These are phyloP conservation scores for Colletotrichum lindemuthianum DNA, from an alignment of 2,329 filamentous ascomycete species.

Conservation along the genomic window DNA sequence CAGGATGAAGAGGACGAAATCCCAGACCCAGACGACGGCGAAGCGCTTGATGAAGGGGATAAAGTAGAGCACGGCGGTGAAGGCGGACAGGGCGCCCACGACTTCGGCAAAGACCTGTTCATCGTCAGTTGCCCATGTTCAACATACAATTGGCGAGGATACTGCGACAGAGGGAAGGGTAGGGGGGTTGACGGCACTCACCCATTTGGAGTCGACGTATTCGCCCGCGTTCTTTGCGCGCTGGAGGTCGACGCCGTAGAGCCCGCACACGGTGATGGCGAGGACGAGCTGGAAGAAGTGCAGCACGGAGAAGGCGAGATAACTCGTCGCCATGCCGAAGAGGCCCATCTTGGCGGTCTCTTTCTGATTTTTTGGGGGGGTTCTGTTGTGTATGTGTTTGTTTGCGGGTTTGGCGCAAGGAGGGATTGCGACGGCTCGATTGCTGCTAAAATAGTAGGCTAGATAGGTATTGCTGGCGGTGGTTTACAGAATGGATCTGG, in stretches of 20 bases:
- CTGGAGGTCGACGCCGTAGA: constrained; percentile 78
- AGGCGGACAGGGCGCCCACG: constrained; percentile 71
- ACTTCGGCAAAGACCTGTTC: constrained; percentile 76
- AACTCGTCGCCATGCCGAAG: constrained; percentile 56
- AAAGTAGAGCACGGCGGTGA: constrained; percentile 73
- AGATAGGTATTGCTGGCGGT: too few species aligned
- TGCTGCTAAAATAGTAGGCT: too few species aligned
- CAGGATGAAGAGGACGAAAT: constrained; percentile 76
- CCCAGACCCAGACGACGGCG: constrained; percentile 71
- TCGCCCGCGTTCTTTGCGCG: constrained; percentile 59
- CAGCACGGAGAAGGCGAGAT: constrained; percentile 67
- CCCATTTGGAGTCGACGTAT: constrained; percentile 75
- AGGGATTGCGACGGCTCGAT: too few species aligned
- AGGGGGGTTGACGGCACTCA: constrained; percentile 47
- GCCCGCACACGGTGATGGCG: constrained; percentile 78
- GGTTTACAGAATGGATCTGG: too few species aligned
- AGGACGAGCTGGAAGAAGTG: constrained; percentile 82
- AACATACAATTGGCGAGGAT: neutral
- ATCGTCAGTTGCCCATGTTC: neutral
- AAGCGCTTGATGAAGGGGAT: constrained; percentile 68
- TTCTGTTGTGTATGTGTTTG: neutral
- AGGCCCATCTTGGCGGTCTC: constrained; percentile 52
- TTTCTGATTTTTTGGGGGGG: neutral
- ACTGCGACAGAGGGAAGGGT: neutral
- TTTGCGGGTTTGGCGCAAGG: too few species aligned